A percentile compares a stretch with the other conserved stretches of the same genome.
These are phyloP conservation scores for Amauroascus niger DNA, from an alignment of 2,329 filamentous ascomycete species.

Conservation along the genomic window DNA sequence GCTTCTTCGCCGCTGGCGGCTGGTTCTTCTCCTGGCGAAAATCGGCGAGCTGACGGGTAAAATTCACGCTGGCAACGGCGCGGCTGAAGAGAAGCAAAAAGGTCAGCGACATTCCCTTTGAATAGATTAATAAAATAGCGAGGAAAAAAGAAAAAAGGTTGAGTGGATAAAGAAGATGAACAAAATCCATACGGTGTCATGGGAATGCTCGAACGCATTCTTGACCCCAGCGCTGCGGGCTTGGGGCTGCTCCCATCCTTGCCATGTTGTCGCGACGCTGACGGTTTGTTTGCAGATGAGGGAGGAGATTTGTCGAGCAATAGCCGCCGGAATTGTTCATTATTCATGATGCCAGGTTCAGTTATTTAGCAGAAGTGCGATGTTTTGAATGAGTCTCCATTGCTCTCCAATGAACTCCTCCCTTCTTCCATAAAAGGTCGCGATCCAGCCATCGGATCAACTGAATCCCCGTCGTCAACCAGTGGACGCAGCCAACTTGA, in stretches of 20 bases:
- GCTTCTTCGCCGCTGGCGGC: conserved; percentile 58
- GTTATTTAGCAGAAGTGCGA: not conserved
- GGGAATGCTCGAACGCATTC: conserved; percentile 69
- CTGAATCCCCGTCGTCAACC: too few species aligned
- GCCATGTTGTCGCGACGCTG: conserved; percentile 11
- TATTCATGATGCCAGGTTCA: conserved; percentile 69
- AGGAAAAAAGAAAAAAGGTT: not conserved
- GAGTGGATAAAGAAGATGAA: too few species aligned
- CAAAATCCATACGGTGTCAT: conserved; percentile 74
- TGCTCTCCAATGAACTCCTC: too few species aligned
- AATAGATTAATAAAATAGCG: conserved; percentile 10
- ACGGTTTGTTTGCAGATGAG: conserved; percentile 25
- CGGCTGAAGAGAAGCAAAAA: conserved; percentile 45
- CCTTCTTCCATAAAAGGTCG: too few species aligned
- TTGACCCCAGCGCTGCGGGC: conserved; percentile 57
- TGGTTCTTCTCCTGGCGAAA: conserved; percentile 47
- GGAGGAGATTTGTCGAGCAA: conserved; percentile 48
- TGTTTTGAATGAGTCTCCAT: too few species aligned
- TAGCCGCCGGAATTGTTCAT: conserved; percentile 82
- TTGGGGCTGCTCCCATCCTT: conserved; percentile 28
- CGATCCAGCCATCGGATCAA: too few species aligned
- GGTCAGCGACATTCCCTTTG: not conserved
- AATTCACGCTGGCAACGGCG: conserved; percentile 58
- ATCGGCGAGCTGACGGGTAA: conserved; percentile 75
- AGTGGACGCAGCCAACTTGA: too few species aligned